Evolutionary conservation across 148 eudicot genomes (phyloP), one percentile per base, ranked within the genome.

Genomic region (Nepenthes mirabilis): DNA sequence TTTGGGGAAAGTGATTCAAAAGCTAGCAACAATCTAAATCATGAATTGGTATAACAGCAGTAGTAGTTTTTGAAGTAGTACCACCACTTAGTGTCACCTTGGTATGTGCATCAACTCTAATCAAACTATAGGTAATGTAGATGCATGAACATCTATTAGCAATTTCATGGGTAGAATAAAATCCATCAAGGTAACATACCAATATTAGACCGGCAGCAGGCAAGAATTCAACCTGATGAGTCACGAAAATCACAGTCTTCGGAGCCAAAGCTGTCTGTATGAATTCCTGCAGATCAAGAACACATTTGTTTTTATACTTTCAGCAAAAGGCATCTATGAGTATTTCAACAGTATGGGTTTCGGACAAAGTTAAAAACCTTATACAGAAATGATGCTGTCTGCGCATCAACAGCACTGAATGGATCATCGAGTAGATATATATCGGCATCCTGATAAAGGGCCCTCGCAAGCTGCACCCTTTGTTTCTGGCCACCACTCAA

Each of bases 401-500:
- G 91, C 36, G 99, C 99, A 77, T 94, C 99, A 47, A 94, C 97
- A 51, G 99, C 99, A 73, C 99, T 94, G 54, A 94, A 94, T 47
- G 97, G 97, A 72, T 94, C 99, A 61, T 94, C 99, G 64, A 94
- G 95, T 57, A 94, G 73, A 75, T 93, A 94, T n/a, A 94, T 89
- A 59, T 94, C 99, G 35, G 95, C 95, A 55, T 94, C 95, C 73
- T 89, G 91, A 79, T 93, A 94, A 32, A 94, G 86, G 32, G 97
- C 99, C 72, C 99, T 77, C 36, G 99, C 99, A 71, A 94, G 96
- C 71, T 94, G 99, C 63, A 94, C 86, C 55, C 99, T 75, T 75
- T 94, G 99, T 79, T 89, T 94, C 79, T 94, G 99, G 61, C 99
- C 99, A 60, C 99, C 99, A 68, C 99, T 94, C 56, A 94, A 80